A percentile compares a stretch with the other conserved stretches of the same genome.
Evolutionary conservation across 495 filamentous ascomycete species (phyloP).

Genomic region (Trichoderma parareesei): DNA sequence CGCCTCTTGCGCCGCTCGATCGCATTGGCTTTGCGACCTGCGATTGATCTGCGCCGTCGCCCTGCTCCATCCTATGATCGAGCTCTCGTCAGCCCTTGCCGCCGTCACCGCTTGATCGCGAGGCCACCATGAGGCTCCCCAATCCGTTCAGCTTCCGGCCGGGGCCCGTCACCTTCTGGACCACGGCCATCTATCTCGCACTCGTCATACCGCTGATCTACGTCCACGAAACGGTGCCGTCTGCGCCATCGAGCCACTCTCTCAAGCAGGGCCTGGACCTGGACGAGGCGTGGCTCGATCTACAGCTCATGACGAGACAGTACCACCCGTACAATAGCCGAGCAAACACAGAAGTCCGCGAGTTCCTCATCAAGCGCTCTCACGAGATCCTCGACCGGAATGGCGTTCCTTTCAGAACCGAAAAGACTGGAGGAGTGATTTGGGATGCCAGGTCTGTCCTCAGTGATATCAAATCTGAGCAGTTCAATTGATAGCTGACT

Average conservation of each 20-base stretch:
- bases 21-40: too few species aligned
- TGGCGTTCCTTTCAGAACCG: slow-evolving; percentile 24
- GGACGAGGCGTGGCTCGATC: slow-evolving; percentile 78
- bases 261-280: slow-evolving; percentile 59
- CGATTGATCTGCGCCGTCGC: neutral
- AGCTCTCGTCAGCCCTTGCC: neutral
- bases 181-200: slow-evolving; percentile 59
- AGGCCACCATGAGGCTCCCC: neutral
- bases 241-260: slow-evolving; percentile 51
- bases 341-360: slow-evolving; percentile 69
- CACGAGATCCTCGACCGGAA: slow-evolving; percentile 57
- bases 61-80: neutral
- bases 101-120: neutral
- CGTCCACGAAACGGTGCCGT: slow-evolving; percentile 66
- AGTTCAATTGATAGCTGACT: neutral
- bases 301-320: slow-evolving; percentile 60
- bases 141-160: slow-evolving; percentile 48
- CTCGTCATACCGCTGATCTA: slow-evolving; percentile 61
- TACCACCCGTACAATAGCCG: slow-evolving; percentile 87
- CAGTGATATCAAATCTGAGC: neutral
- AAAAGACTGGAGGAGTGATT: neutral
- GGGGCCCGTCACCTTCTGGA: slow-evolving; percentile 65
- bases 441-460: slow-evolving; percentile 15
- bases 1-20: neutral
- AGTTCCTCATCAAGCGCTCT: slow-evolving; percentile 68